A percentile compares a stretch with the other conserved stretches of the same genome.
phyloP scores from a whole-genome alignment of 2,329 filamentous ascomycete species.

The Sporothrix curviconia region DNA sequence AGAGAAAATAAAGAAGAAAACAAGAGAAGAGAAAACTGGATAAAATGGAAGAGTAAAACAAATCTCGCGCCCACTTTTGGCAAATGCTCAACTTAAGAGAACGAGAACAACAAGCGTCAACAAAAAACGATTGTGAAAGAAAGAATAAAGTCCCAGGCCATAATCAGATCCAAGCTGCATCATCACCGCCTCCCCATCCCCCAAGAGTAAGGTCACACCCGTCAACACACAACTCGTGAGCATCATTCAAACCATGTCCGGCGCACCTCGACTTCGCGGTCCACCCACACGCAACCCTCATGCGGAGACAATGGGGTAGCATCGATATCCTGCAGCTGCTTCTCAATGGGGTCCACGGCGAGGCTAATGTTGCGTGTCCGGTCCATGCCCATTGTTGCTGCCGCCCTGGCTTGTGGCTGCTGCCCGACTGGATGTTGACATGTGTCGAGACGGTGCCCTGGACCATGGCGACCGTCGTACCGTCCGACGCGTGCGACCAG shows the following conservation, averaged over 20 bases:
- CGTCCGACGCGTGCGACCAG: constrained; percentile 11
- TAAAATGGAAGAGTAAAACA: background rate
- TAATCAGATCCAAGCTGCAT: background rate
- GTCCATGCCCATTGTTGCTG: too few species aligned
- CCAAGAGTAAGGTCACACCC: background rate
- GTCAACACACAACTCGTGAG: background rate
- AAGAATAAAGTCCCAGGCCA: background rate
- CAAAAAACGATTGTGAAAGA: background rate
- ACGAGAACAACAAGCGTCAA: too few species aligned
- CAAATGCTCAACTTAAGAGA: too few species aligned
- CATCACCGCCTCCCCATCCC: background rate
- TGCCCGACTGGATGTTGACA: constrained; percentile 10
- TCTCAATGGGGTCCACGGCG: constrained; percentile 18
- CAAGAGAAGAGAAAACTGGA: background rate
- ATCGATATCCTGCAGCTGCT: constrained; percentile 22
- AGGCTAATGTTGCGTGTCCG: constrained; percentile 9
- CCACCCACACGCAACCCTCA: constrained; percentile 18
- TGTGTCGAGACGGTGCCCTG: constrained; percentile 8
- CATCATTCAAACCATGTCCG: constrained; percentile 11
- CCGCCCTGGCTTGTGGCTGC: background rate
- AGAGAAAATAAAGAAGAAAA: background rate
- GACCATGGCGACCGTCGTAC: background rate
- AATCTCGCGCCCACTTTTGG: too few species aligned
- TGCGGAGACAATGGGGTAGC: background rate
- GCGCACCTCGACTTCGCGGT: constrained; percentile 19